phyloP scores from a whole-genome alignment of 805 yeast genomes.

The Barnettozyma pratensis region DNA sequence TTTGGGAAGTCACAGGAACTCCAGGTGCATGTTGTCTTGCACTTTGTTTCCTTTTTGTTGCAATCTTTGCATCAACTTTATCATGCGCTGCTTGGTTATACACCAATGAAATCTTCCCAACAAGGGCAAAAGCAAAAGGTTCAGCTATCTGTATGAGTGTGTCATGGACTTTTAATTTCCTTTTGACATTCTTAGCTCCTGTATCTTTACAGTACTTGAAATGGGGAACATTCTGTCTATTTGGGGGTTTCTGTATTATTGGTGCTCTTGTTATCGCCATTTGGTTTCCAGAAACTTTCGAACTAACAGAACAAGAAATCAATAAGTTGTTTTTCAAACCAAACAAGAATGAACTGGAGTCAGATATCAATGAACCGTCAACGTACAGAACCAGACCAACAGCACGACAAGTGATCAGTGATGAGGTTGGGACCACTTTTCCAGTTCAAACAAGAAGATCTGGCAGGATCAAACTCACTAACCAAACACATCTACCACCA shows the following conservation, averaged over 20 bases:
- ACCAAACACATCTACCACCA: not conserved
- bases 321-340: slow-evolving; percentile 17
- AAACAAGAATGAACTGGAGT: not conserved
- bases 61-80: slow-evolving; percentile 42
- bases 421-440: not conserved
- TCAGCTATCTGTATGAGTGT: slow-evolving; percentile 40
- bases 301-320: slow-evolving; percentile 23
- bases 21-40: slow-evolving; percentile 42
- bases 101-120: slow-evolving; percentile 44
- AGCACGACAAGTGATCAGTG: not conserved
- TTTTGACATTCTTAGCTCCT: slow-evolving; percentile 37
- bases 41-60: slow-evolving; percentile 38
- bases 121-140: slow-evolving; percentile 41
- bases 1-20: slow-evolving; percentile 31
- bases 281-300: slow-evolving; percentile 42
- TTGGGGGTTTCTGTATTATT: slow-evolving; percentile 31
- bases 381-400: not conserved
- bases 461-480: not conserved
- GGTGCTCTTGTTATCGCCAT: slow-evolving; percentile 29
- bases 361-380: not conserved
- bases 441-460: not conserved
- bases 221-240: slow-evolving; percentile 36
- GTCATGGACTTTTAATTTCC: slow-evolving; percentile 39
- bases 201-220: slow-evolving; percentile 29
- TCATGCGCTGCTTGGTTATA: slow-evolving; percentile 46